A percentile compares a stretch with the other conserved stretches of the same genome.
phyloP scores from a whole-genome alignment of 495 filamentous ascomycete genomes.

The Astrothelium subdiscretum region DNA sequence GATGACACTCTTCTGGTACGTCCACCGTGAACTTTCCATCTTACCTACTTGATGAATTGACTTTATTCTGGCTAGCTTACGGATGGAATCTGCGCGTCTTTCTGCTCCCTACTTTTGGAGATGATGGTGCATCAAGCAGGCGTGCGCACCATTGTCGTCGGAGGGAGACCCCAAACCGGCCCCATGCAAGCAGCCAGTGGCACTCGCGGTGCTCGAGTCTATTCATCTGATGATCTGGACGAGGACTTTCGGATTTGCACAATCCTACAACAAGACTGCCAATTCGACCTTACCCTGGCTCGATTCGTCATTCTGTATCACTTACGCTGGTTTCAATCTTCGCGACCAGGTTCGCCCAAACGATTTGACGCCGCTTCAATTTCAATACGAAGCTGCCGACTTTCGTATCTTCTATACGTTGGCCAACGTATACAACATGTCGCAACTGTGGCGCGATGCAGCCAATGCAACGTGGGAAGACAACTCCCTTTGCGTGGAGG shows the following conservation, averaged over 20 bases:
- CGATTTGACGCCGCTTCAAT: conserved; percentile 25
- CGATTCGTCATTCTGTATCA: not conserved
- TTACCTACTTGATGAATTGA: not conserved
- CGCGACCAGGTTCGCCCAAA: conserved; percentile 21
- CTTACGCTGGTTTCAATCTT: conserved; percentile 14
- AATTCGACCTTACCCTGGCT: not conserved
- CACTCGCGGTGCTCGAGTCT: conserved; percentile 17
- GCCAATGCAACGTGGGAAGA: conserved; percentile 13
- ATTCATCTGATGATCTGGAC: not conserved
- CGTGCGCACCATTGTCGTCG: conserved; percentile 37
- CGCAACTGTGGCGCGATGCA: conserved; percentile 23
- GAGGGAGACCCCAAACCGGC: conserved; percentile 32
- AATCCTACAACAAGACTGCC: not conserved
- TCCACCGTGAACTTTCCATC: not conserved
- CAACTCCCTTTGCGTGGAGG: conserved; percentile 1
- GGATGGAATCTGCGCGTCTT: conserved; percentile 39
- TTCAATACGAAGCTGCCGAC: conserved; percentile 27
- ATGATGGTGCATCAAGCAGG: conserved; percentile 38
- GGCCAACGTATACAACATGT: conserved; percentile 21
- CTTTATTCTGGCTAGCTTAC: conserved; percentile 18
- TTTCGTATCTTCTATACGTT: conserved; percentile 27
- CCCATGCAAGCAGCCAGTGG: conserved; percentile 28
- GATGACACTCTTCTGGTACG: not conserved
- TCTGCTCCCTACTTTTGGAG: conserved; percentile 44
- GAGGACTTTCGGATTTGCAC: not conserved